Conservation (phyloP, 192 early-diverging fungal genomes). For the Coemansia sp. region DNA sequence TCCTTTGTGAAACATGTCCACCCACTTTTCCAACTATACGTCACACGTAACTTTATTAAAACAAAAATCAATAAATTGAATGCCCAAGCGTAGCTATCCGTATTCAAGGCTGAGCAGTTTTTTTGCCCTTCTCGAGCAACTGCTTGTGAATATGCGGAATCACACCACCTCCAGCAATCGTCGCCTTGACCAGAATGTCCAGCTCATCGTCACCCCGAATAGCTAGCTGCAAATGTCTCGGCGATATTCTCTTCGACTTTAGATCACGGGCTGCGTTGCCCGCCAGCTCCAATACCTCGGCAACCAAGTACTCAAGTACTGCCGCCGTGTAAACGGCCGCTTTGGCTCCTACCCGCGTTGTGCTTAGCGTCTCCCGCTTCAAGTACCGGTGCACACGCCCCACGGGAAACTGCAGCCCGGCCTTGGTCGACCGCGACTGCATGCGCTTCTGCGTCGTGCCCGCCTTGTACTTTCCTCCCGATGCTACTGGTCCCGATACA, state of each 20-base stretch:
- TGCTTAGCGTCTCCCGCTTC: constrained; percentile 75
- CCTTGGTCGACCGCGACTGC: constrained; percentile 55
- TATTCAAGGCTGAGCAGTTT: constrained; percentile 8
- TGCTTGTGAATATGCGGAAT: constrained; percentile 63
- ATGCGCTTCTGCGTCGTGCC: constrained; percentile 45
- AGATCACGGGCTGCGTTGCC: constrained; percentile 90
- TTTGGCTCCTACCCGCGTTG: constrained; percentile 84
- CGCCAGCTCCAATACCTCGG: constrained; percentile 90
- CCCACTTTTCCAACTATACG: neutral
- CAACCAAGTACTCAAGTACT: constrained; percentile 89
- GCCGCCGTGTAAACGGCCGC: constrained; percentile 91
- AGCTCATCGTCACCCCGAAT: constrained; percentile 93
- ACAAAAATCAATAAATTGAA: too few species aligned
- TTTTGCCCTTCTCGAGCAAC: constrained; percentile 56
- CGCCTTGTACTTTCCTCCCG: constrained; percentile 49
- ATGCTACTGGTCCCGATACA: constrained; percentile 39
- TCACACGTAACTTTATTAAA: constrained; percentile 2
- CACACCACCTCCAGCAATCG: constrained; percentile 87
- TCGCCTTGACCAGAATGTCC: constrained; percentile 83
- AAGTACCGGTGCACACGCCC: constrained; percentile 92
- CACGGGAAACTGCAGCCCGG: constrained; percentile 79
- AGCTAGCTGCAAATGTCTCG: constrained; percentile 86
- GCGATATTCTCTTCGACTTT: constrained; percentile 88
- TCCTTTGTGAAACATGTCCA: neutral
- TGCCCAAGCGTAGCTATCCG: too few species aligned